These are phyloP conservation scores for Chaetomiaceae sp. DNA, from an alignment of 2,329 filamentous ascomycete species.

Conservation along the genomic window DNA sequence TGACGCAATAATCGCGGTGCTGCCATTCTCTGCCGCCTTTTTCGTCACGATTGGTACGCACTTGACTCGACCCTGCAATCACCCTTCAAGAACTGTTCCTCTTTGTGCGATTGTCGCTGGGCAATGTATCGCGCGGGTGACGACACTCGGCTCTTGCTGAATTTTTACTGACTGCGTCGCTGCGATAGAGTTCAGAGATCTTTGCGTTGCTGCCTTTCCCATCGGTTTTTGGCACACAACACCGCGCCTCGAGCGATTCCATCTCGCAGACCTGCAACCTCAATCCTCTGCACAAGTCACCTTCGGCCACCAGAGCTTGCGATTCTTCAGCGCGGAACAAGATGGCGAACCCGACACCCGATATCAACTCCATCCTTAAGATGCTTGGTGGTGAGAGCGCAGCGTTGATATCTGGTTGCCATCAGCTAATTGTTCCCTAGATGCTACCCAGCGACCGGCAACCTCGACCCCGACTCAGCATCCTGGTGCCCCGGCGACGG, in stretches of 20 bases:
- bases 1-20: too few relatives aligned
- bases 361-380: constrained; percentile 26
- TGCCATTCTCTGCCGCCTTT: neutral
- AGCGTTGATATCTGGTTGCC: neutral
- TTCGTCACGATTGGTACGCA: too few relatives aligned
- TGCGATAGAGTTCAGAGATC: neutral
- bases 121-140: neutral
- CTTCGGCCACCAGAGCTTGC: neutral
- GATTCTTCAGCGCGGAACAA: neutral
- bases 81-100: too few relatives aligned
- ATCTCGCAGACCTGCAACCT: neutral
- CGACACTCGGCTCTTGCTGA: too few relatives aligned
- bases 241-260: neutral
- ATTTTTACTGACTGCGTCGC: neutral
- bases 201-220: neutral
- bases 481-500: constrained; percentile 18
- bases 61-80: too few relatives aligned
- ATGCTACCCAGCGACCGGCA: constrained; percentile 25
- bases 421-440: neutral
- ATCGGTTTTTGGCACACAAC: neutral
- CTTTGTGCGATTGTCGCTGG: too few relatives aligned
- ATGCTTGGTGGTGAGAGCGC: constrained; percentile 21
- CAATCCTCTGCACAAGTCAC: neutral
- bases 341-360: constrained; percentile 24
- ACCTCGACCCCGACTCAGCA: constrained; percentile 25